Conservation (phyloP, 345 rosid species). For the Bruguiera sexangula region DNA sequence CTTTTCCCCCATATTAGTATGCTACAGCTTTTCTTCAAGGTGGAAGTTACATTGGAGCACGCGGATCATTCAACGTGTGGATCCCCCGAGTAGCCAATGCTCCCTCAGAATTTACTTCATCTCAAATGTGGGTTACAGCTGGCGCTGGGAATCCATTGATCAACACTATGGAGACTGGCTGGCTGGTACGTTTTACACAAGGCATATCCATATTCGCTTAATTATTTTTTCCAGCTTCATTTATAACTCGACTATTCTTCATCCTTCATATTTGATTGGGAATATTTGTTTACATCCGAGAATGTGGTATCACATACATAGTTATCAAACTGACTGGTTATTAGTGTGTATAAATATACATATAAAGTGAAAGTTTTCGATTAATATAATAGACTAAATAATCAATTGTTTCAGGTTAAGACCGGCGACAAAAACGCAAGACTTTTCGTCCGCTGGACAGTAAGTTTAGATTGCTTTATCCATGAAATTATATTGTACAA, state of each 20-base stretch:
- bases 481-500: neutral
- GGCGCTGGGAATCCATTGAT: neutral
- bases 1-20: neutral
- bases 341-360: too few species aligned
- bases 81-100: neutral
- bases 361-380: too few species aligned
- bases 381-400: too few species aligned
- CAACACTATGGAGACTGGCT: neutral
- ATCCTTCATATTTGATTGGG: too few species aligned
- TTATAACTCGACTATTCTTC: neutral
- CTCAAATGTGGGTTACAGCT: neutral
- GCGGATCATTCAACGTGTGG: neutral
- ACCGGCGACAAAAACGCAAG: neutral
- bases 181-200: neutral
- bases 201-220: neutral
- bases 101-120: neutral
- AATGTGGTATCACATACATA: too few species aligned
- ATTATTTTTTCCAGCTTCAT: neutral
- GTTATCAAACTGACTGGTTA: too few species aligned
- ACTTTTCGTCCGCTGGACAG: neutral
- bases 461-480: neutral
- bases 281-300: too few species aligned
- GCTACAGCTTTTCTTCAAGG: neutral
- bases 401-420: neutral
- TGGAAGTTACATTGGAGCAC: neutral